These are phyloP conservation scores for Durio zibethinus DNA, from an alignment of 345 rosid genomes.

Conservation along the genomic window DNA sequence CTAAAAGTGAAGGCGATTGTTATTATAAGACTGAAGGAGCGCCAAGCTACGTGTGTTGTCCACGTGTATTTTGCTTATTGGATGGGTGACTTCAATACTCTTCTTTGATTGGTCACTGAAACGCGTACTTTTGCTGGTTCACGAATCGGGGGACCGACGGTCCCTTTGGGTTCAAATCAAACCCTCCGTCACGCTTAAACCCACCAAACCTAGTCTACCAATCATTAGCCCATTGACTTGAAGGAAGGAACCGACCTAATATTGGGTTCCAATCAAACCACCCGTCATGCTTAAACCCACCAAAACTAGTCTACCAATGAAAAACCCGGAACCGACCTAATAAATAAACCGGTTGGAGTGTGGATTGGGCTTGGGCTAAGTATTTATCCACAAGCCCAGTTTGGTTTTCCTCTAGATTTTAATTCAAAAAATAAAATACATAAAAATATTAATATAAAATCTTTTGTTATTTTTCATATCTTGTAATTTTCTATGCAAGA, in stretches of 20 bases:
- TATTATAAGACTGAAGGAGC: constrained; percentile 25
- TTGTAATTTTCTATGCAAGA: too few species aligned
- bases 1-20: not conserved
- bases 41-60: constrained; percentile 37
- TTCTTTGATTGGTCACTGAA: too few species aligned
- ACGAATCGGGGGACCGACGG: not conserved
- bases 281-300: not conserved
- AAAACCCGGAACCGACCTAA: not conserved
- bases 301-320: too few species aligned
- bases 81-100: not conserved
- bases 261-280: too few species aligned
- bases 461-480: too few species aligned
- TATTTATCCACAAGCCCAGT: not conserved
- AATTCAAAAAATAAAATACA: not conserved
- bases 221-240: not conserved
- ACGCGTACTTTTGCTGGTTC: too few species aligned
- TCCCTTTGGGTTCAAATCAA: too few species aligned
- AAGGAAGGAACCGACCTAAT: not conserved
- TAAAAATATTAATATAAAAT: too few species aligned
- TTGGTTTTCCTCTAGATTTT: not conserved
- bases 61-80: not conserved
- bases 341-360: too few species aligned
- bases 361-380: not conserved
- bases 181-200: not conserved
- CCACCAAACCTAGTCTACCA: too few species aligned